These are phyloP conservation scores for Benincasa hispida DNA, from an alignment of 306 rosid species.

Conservation along the genomic window DNA sequence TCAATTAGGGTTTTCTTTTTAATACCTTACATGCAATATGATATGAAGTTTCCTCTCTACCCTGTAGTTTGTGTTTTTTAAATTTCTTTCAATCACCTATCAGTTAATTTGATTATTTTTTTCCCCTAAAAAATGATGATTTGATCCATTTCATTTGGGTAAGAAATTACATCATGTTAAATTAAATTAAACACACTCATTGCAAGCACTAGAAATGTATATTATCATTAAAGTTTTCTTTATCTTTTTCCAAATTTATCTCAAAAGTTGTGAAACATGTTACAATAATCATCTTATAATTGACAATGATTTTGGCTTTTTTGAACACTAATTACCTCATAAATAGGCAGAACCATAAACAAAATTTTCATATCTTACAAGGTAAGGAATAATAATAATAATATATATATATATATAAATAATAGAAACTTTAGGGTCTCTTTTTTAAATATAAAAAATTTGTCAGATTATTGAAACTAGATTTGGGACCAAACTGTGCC, in stretches of 20 bases:
- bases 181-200: not conserved
- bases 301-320: slow-evolving; percentile 8
- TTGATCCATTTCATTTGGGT: not conserved
- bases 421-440: not conserved
- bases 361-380: not conserved
- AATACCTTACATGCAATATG: not conserved
- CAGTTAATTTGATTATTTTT: not conserved
- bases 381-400: not conserved
- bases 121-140: not conserved
- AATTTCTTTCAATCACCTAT: not conserved
- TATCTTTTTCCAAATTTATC: not conserved
- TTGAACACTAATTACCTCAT: not conserved
- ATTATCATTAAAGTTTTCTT: not conserved
- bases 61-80: not conserved
- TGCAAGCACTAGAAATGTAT: not conserved
- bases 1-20: not conserved
- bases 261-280: slow-evolving; percentile 2
- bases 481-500: slow-evolving; percentile 9
- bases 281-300: slow-evolving; percentile 4
- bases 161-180: not conserved
- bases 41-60: not conserved
- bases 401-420: too few relatives aligned
- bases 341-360: not conserved
- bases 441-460: not conserved
- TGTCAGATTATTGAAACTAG: slow-evolving; percentile 9